These are phyloP conservation scores for Blastobotrys petasosporus DNA, from an alignment of 1,139 yeast genomes.

Conservation along the genomic window DNA sequence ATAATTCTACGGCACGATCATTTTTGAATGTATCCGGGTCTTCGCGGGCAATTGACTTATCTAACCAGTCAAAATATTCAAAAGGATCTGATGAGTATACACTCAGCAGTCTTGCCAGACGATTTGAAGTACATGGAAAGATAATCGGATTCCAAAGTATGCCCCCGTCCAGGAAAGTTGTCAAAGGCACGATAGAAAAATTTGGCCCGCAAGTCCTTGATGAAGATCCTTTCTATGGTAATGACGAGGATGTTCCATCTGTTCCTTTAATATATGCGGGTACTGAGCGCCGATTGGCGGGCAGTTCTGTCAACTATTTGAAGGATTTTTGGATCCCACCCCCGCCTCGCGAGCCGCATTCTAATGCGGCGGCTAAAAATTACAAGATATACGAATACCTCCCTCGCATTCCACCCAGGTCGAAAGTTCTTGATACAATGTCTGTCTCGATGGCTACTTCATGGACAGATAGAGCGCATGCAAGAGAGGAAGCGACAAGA, in stretches of 20 bases:
- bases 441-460: too few relatives aligned
- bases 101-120: too few relatives aligned
- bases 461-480: constrained; percentile 15
- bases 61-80: too few relatives aligned
- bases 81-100: too few relatives aligned
- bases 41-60: too few relatives aligned
- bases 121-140: too few relatives aligned
- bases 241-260: constrained; percentile 45
- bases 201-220: constrained; percentile 51
- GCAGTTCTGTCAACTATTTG: constrained; percentile 2
- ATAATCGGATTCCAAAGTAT: neutral
- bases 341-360: too few relatives aligned
- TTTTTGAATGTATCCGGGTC: too few relatives aligned
- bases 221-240: constrained; percentile 57
- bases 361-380: too few relatives aligned
- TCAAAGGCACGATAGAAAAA: constrained; percentile 39
- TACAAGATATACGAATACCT: neutral
- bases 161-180: constrained; percentile 26
- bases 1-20: too few relatives aligned
- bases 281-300: constrained; percentile 24
- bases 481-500: neutral
- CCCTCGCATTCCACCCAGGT: too few relatives aligned
- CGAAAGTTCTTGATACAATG: too few relatives aligned
- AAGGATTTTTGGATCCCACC: constrained; percentile 4
- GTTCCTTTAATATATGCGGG: constrained; percentile 64